Evolutionary conservation across 495 filamentous ascomycete species (phyloP), one percentile per base, ranked within the genome.

Genomic region (Xylaria sp.): DNA sequence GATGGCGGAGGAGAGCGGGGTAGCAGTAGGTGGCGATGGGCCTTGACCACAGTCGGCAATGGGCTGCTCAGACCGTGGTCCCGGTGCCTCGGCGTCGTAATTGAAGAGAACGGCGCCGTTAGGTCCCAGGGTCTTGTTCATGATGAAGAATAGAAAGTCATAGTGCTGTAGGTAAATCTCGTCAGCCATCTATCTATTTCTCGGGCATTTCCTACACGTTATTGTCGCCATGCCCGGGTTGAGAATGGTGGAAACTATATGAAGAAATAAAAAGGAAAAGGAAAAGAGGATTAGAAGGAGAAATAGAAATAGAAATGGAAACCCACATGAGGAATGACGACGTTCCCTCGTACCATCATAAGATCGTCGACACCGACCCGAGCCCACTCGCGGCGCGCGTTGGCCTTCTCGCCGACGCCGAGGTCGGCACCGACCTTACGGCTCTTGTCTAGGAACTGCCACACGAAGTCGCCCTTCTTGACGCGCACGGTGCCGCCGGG

Each of bases 111-210:
- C 86, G 3, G 88, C 88, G 70, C 90, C 89, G 44, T 82, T 89
- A 31, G 92, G 92, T 0, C 94, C 92, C n/a, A 86, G 71, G 17
- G 88, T 90, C 70, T 90, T 88, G 84, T 98, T 98, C 77, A 95
- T 91, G 75, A 98, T 93, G 81, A 98, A 98, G 83, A 96, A 94
- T 78, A 98, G 95, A 76, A 98, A 92, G 67, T 97, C 94, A 76
- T 96, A 97, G 80, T 99, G 96, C 94, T 97, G 75, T 19, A 72
- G 1, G 76, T 11, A 73, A 31, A 1, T 4, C 7, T 61, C 68
- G 74, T 80, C 61, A 79, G 72, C 72, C 53, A 21, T 65, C 46
- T 37, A 7, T 5, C 29, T 37, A 21, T 31, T 26, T 31, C 17
- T 35, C 61, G 17, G 35, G 43, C 41, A 21, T 61, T 68, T 58